Conservation (phyloP, 2,329 filamentous ascomycete species). For the Cordyceps farinosa region DNA sequence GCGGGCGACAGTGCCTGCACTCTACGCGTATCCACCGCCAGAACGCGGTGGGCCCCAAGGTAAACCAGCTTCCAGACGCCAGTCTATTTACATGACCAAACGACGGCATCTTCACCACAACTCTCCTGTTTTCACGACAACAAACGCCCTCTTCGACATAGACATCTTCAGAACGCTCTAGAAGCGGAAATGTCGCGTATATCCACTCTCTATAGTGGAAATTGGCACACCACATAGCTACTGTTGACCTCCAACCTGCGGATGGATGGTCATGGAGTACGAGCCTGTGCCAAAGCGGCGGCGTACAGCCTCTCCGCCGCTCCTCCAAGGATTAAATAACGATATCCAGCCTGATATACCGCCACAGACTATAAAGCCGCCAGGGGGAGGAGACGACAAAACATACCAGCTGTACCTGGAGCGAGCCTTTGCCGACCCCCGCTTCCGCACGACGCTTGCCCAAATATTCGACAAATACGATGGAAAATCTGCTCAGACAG, state of each 20-base stretch:
- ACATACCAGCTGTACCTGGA: conserved; percentile 57
- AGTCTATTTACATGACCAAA: conserved; percentile 12
- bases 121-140: background rate
- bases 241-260: background rate
- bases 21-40: conserved; percentile 13
- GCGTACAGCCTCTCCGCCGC: conserved; percentile 45
- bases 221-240: background rate
- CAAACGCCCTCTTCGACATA: background rate
- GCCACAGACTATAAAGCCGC: conserved; percentile 23
- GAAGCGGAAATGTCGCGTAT: background rate
- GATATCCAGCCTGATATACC: background rate
- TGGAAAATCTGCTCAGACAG: conserved; percentile 45
- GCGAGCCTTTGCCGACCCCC: conserved; percentile 63
- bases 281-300: conserved; percentile 59
- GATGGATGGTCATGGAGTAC: conserved; percentile 26
- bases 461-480: conserved; percentile 86
- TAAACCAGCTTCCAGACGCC: background rate
- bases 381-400: conserved; percentile 43
- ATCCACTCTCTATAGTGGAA: background rate
- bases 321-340: conserved; percentile 21
- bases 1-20: background rate
- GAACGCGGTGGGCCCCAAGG: conserved; percentile 9
- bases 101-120: conserved; percentile 6
- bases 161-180: too few relatives aligned
- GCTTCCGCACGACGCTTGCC: conserved; percentile 81